These are phyloP conservation scores for Massariosphaeria phaeospora DNA, from an alignment of 495 filamentous ascomycete genomes.

Conservation along the genomic window DNA sequence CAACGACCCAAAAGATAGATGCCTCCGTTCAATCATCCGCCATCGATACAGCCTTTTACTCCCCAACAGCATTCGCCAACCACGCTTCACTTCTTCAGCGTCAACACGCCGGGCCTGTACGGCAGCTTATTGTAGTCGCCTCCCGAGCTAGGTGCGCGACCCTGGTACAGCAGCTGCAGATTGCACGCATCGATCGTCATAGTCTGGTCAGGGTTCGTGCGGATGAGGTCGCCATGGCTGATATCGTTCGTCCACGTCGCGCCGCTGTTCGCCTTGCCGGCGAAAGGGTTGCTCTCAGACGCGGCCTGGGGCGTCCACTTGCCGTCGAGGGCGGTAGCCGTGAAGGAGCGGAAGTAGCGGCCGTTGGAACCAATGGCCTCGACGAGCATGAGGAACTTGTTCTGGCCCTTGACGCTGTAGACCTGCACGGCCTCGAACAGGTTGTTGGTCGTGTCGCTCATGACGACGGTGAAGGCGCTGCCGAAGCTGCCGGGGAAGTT, in stretches of 20 bases:
- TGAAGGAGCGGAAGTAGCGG: conserved; percentile 36
- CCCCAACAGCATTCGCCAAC: too few relatives aligned
- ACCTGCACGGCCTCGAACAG: conserved; percentile 35
- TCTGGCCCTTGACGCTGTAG: conserved; percentile 24
- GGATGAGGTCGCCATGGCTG: conserved; percentile 32
- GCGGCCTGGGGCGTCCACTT: conserved; percentile 30
- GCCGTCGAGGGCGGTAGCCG: conserved; percentile 23
- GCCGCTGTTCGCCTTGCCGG: conserved; percentile 28
- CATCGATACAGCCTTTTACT: too few relatives aligned
- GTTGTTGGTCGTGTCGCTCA: conserved; percentile 27
- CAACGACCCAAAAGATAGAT: too few relatives aligned
- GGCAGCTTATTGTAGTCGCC: conserved; percentile 26
- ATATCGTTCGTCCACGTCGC: conserved; percentile 34
- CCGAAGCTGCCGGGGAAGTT: conserved; percentile 45
- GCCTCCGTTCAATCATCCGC: too few relatives aligned
- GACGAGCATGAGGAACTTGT: conserved; percentile 35
- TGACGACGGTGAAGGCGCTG: conserved; percentile 19
- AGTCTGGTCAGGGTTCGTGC: conserved; percentile 31
- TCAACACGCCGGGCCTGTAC: conserved; percentile 29
- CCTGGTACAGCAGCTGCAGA: conserved; percentile 35
- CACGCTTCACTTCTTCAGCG: conserved; percentile 35
- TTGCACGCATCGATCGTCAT: conserved; percentile 32
- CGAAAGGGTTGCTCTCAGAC: conserved; percentile 32
- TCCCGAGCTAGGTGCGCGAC: conserved; percentile 20
- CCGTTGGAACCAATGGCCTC: conserved; percentile 31